A percentile compares a stretch with the other conserved stretches of the same genome.
Evolutionary conservation across 2,329 filamentous ascomycete species (phyloP).

Genomic region (Tetracladium maxilliforme): DNA sequence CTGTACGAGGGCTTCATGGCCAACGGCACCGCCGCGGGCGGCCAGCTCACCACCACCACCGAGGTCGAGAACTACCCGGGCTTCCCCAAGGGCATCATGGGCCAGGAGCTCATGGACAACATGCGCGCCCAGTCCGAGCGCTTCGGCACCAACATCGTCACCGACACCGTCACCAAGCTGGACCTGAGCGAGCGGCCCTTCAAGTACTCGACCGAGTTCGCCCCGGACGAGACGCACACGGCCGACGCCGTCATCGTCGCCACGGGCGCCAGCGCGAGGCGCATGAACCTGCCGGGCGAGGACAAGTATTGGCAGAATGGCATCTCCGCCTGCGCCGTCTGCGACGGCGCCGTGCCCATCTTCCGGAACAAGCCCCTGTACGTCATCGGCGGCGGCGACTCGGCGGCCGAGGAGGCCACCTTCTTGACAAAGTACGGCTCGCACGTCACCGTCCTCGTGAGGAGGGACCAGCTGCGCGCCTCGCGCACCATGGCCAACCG

Average conservation of each 20-base stretch:
- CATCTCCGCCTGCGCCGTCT: slow-evolving; percentile 91
- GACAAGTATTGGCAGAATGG: slow-evolving; percentile 96
- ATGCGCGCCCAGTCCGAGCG: slow-evolving; percentile 86
- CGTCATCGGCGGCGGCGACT: slow-evolving; percentile 94
- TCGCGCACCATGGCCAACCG: slow-evolving; percentile 86
- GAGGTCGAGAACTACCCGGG: slow-evolving; percentile 98
- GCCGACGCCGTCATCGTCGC: slow-evolving; percentile 89
- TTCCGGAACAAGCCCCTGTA: slow-evolving; percentile 93
- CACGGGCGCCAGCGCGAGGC: slow-evolving; percentile 81
- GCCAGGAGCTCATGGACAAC: slow-evolving; percentile 80
- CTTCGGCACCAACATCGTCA: slow-evolving; percentile 86
- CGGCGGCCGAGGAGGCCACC: slow-evolving; percentile 90
- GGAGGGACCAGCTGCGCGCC: slow-evolving; percentile 73
- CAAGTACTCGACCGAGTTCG: slow-evolving; percentile 86
- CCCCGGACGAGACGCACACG: slow-evolving; percentile 66
- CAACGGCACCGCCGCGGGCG: slow-evolving; percentile 88
- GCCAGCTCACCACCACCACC: slow-evolving; percentile 94
- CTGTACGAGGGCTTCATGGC: slow-evolving; percentile 97
- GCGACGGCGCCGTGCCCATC: slow-evolving; percentile 92
- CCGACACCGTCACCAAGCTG: slow-evolving; percentile 80
- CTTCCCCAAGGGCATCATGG: slow-evolving; percentile 81
- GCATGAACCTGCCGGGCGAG: slow-evolving; percentile 74
- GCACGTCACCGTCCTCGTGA: slow-evolving; percentile 87
- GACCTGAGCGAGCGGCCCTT: slow-evolving; percentile 78
- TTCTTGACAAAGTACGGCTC: slow-evolving; percentile 96